Percentiles rank a stretch among this genome's conserved stretches.
phyloP scores from a whole-genome alignment of 1,284 basidiomycete species.

The Leccinum pachyderme region DNA sequence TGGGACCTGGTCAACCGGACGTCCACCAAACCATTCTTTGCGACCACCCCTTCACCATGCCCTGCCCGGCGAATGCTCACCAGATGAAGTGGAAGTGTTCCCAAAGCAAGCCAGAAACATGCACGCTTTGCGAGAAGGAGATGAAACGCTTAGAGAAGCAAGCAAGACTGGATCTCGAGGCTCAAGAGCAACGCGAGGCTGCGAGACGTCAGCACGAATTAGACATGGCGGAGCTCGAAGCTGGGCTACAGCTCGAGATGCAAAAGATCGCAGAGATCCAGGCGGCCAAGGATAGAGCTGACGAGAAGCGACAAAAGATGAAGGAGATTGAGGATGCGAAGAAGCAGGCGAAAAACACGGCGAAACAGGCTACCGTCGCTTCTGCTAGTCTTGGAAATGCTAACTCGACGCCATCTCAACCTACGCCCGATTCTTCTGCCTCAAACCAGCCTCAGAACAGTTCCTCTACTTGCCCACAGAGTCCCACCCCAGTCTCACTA shows the following conservation, averaged over 20 bases:
- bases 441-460: conserved; percentile 4
- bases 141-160: conserved; percentile 29
- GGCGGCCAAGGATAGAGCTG: conserved; percentile 26
- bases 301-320: conserved; percentile 30
- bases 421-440: conserved; percentile 3
- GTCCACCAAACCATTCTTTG: conserved; percentile 50
- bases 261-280: conserved; percentile 26
- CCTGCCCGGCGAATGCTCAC: conserved; percentile 8
- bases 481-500: neutral
- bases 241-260: conserved; percentile 24
- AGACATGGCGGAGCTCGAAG: conserved; percentile 29
- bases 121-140: conserved; percentile 34
- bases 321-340: conserved; percentile 32
- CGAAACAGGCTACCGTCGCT: conserved; percentile 1
- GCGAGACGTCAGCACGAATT: conserved; percentile 31
- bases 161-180: conserved; percentile 27
- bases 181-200: conserved; percentile 33
- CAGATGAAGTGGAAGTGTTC: conserved; percentile 35
- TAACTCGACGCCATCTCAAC: neutral
- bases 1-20: conserved; percentile 29
- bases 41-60: conserved; percentile 33
- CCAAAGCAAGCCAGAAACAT: conserved; percentile 27
- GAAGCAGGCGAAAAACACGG: conserved; percentile 12
- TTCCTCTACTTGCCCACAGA: neutral
- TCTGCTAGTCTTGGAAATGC: neutral